Evolutionary conservation across 306 rosid genomes (phyloP).

Genomic region (Geum urbanum): DNA sequence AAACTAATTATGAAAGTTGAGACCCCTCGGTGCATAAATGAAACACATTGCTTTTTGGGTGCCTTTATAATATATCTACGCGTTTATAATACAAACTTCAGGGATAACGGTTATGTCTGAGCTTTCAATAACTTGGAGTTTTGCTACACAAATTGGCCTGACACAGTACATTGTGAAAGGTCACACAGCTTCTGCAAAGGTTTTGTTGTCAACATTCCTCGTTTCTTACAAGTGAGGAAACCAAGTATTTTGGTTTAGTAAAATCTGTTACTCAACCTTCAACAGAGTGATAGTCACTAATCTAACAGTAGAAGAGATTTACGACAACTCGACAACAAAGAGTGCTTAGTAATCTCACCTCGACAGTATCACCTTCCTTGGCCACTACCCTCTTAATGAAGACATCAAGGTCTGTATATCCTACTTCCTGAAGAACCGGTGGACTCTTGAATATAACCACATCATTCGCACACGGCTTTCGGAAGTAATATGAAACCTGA

Average conservation of each 20-base stretch:
- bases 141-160: neutral
- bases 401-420: slow-evolving; percentile 85
- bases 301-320: neutral
- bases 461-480: slow-evolving; percentile 91
- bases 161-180: no score
- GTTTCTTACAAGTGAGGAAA: neutral
- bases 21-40: neutral
- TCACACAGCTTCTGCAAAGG: no score
- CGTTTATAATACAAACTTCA: neutral
- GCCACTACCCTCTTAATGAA: slow-evolving; percentile 92
- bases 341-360: slow-evolving; percentile 47
- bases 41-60: neutral
- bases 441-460: slow-evolving; percentile 93
- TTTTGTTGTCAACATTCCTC: neutral
- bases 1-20: neutral
- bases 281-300: neutral
- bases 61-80: neutral
- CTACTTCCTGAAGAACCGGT: slow-evolving; percentile 93
- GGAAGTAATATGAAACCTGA: slow-evolving; percentile 89
- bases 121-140: neutral
- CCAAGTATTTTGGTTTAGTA: neutral
- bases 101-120: neutral
- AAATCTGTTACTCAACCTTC: neutral
- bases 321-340: neutral
- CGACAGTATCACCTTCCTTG: slow-evolving; percentile 83